Percentiles rank a stretch among this genome's conserved stretches.
phyloP scores from a whole-genome alignment of 2,329 filamentous ascomycete genomes.

The Elsinoe perseae region DNA sequence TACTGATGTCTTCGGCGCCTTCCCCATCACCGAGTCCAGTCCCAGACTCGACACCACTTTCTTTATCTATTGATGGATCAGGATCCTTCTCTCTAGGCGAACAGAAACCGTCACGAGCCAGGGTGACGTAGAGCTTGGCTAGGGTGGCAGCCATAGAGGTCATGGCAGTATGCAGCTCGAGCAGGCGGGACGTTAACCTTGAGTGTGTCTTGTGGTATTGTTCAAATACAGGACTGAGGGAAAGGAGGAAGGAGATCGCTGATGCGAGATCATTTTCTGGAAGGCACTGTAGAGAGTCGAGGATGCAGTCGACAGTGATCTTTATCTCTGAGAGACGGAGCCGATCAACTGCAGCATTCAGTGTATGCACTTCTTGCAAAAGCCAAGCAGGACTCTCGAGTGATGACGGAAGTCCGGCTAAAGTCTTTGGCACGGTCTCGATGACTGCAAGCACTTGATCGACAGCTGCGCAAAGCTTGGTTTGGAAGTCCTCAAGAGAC shows the following conservation, averaged over 20 bases:
- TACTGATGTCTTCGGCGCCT: slow-evolving; percentile 94
- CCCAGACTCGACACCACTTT: slow-evolving; percentile 77
- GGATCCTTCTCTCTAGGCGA: slow-evolving; percentile 69
- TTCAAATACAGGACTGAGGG: slow-evolving; percentile 61
- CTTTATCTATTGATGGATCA: slow-evolving; percentile 28
- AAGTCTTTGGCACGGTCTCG: slow-evolving; percentile 58
- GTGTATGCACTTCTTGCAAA: slow-evolving; percentile 39
- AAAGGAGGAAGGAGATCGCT: slow-evolving; percentile 52
- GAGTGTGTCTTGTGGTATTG: slow-evolving; percentile 61
- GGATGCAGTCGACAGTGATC: slow-evolving; percentile 36
- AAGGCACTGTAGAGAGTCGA: slow-evolving; percentile 40
- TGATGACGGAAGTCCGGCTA: slow-evolving; percentile 49
- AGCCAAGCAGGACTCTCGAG: slow-evolving; percentile 59
- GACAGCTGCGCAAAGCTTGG: slow-evolving; percentile 54
- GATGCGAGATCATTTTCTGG: slow-evolving; percentile 36
- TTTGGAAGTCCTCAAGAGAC: slow-evolving; percentile 43
- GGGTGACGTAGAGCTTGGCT: slow-evolving; percentile 66
- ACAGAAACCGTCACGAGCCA: slow-evolving; percentile 84
- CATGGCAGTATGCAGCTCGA: slow-evolving; percentile 59
- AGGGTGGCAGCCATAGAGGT: slow-evolving; percentile 70
- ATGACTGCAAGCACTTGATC: slow-evolving; percentile 73
- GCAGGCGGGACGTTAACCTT: slow-evolving; percentile 51
- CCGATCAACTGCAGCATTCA: slow-evolving; percentile 48
- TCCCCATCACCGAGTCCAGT: slow-evolving; percentile 93
- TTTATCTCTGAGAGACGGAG: slow-evolving; percentile 54